Evolutionary conservation across 495 filamentous ascomycete species (phyloP).

Genomic region (Penicillium lividum): DNA sequence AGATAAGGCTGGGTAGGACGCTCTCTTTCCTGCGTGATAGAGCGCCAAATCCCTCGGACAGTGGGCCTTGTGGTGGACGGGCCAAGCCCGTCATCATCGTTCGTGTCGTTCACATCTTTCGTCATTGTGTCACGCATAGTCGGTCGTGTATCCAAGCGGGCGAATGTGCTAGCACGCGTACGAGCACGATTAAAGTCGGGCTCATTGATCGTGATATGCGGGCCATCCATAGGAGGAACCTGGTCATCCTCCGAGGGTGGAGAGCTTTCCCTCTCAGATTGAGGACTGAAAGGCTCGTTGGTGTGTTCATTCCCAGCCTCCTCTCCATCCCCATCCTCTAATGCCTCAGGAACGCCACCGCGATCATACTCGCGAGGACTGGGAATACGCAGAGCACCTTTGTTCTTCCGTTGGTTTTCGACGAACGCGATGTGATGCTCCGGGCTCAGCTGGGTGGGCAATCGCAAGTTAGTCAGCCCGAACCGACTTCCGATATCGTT

Average conservation of each 20-base stretch:
- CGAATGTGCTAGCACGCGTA: slow-evolving; percentile 39
- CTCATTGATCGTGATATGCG: slow-evolving; percentile 65
- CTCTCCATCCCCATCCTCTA: slow-evolving; percentile 52
- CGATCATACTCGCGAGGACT: slow-evolving; percentile 84
- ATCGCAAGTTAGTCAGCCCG: slow-evolving; percentile 36
- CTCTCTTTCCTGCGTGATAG: slow-evolving; percentile 45
- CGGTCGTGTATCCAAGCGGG: slow-evolving; percentile 41
- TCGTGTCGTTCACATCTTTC: slow-evolving; percentile 28
- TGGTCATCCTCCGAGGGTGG: slow-evolving; percentile 27
- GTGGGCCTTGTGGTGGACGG: slow-evolving; percentile 35
- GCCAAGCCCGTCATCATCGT: slow-evolving; percentile 18
- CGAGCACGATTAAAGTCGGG: slow-evolving; percentile 46
- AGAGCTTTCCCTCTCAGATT: slow-evolving; percentile 17
- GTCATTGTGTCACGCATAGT: slow-evolving; percentile 37
- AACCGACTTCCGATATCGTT: slow-evolving; percentile 17
- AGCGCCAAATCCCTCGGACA: slow-evolving; percentile 37
- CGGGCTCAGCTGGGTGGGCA: slow-evolving; percentile 56
- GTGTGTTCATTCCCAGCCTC: slow-evolving; percentile 17
- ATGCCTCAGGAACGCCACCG: slow-evolving; percentile 66
- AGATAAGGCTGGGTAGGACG: slow-evolving; percentile 74
- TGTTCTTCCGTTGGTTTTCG: slow-evolving; percentile 79
- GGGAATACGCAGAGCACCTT: slow-evolving; percentile 76
- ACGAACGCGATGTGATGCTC: slow-evolving; percentile 86
- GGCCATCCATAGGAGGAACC: slow-evolving; percentile 38
- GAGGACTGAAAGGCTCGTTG: slow-evolving; percentile 18